Percentiles rank a stretch among this genome's conserved stretches.
Evolutionary conservation across 2,329 filamentous ascomycete genomes (phyloP).

Genomic region (Botrytis pseudocinerea): DNA sequence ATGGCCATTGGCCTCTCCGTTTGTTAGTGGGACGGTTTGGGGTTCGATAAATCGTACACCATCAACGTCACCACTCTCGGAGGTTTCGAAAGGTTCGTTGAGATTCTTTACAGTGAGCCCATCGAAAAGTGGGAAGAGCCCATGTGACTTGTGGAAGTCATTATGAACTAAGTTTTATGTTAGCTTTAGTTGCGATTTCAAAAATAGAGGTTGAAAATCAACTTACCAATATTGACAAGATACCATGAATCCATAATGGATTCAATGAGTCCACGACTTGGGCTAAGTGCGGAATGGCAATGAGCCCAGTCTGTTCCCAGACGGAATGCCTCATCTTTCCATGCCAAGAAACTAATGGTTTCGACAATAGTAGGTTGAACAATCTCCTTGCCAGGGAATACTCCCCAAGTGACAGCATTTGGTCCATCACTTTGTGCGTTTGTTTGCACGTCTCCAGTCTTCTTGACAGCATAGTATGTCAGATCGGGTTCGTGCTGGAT

Average conservation of each 20-base stretch:
- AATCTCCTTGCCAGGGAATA: conserved; percentile 98
- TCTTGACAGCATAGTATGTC: conserved; percentile 93
- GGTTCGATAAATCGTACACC: conserved; percentile 25
- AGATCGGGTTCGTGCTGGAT: conserved; percentile 78
- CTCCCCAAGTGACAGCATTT: conserved; percentile 99
- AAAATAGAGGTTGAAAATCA: background rate
- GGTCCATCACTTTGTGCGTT: conserved; percentile 85
- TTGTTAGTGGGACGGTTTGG: conserved; percentile 31
- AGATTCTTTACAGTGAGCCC: conserved; percentile 70
- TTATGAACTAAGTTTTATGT: conserved; percentile 72
- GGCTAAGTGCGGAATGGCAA: conserved; percentile 76
- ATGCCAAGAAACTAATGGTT: conserved; percentile 94
- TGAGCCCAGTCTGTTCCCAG: conserved; percentile 92
- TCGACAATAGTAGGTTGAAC: conserved; percentile 99
- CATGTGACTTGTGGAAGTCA: conserved; percentile 83
- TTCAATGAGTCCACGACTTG: conserved; percentile 78
- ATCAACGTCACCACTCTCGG: conserved; percentile 27
- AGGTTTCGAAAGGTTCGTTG: conserved; percentile 46
- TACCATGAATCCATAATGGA: conserved; percentile 88
- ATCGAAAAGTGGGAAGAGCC: conserved; percentile 84
- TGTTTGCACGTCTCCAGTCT: conserved; percentile 75
- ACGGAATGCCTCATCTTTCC: conserved; percentile 97
- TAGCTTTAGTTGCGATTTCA: conserved; percentile 22
- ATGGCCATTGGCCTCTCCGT: conserved; percentile 26
- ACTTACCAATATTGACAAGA: conserved; percentile 88